Evolutionary conservation across 2,329 filamentous ascomycete species (phyloP).

Genomic region (Tympanopsis confertula): DNA sequence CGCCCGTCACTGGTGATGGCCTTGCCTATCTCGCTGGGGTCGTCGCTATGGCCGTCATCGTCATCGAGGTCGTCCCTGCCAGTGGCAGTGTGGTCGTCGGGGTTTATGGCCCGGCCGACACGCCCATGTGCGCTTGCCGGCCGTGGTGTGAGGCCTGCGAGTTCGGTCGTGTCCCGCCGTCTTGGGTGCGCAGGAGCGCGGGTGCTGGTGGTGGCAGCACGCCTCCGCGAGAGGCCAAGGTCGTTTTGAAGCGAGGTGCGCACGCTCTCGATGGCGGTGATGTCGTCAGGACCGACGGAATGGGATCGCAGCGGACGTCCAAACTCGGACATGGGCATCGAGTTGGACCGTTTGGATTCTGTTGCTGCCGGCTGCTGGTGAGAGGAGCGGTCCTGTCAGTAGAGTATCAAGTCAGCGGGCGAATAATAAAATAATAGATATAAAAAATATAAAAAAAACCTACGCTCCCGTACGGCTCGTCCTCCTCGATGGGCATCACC

Average conservation of each 20-base stretch:
- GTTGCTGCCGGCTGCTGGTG: constrained; percentile 10
- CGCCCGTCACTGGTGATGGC: constrained; percentile 44
- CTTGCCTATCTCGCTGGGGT: constrained; percentile 45
- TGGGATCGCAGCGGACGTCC: constrained; percentile 50
- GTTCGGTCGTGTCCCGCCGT: constrained; percentile 25
- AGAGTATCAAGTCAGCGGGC: too few relatives aligned
- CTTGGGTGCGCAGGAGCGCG: constrained; percentile 24
- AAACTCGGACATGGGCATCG: constrained; percentile 47
- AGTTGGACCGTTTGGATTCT: constrained; percentile 40
- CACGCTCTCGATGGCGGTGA: constrained; percentile 37
- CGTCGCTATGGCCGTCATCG: constrained; percentile 15
- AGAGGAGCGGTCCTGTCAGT: background rate
- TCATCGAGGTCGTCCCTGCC: constrained; percentile 6
- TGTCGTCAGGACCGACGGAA: constrained; percentile 44
- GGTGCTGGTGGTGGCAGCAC: constrained; percentile 28
- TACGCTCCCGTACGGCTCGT: constrained; percentile 35
- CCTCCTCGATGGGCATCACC: constrained; percentile 5
- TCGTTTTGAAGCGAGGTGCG: constrained; percentile 41
- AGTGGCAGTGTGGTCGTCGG: constrained; percentile 7
- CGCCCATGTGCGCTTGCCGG: constrained; percentile 48
- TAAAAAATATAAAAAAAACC: constrained; percentile 13
- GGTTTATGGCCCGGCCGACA: constrained; percentile 21
- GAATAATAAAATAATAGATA: constrained; percentile 5
- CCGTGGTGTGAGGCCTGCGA: constrained; percentile 44
- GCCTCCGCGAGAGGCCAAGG: constrained; percentile 19